A percentile compares a stretch with the other conserved stretches of the same genome.
Conservation (phyloP, 768 basidiomycete genomes). For the Agaricus blazei region DNA sequence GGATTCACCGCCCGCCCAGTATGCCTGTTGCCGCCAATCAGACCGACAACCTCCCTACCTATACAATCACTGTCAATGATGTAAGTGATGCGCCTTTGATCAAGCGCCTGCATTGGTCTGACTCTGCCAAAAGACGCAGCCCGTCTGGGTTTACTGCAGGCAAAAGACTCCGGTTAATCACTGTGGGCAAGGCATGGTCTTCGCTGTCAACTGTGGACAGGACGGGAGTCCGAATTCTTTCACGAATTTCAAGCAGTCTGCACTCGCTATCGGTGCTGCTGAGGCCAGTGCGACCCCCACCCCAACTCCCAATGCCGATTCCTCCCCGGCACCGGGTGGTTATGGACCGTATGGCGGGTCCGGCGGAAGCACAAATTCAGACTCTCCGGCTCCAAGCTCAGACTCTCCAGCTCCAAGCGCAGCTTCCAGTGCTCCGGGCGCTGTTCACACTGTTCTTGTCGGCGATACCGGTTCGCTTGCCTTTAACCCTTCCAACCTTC, state of each 20-base stretch:
- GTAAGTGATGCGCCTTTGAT: slow-evolving; percentile 19
- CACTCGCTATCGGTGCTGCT: slow-evolving; percentile 48
- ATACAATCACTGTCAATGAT: slow-evolving; percentile 45
- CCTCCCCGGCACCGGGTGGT: slow-evolving; percentile 15
- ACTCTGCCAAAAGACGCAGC: slow-evolving; percentile 35
- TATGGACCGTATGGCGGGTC: slow-evolving; percentile 39
- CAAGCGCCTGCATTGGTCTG: background rate
- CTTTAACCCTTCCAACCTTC: slow-evolving; percentile 46
- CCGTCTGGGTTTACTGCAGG: slow-evolving; percentile 56
- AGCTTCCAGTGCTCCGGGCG: slow-evolving; percentile 31
- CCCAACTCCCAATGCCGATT: slow-evolving; percentile 16
- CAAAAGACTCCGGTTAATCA: slow-evolving; percentile 51
- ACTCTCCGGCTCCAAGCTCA: slow-evolving; percentile 51
- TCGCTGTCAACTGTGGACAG: slow-evolving; percentile 56
- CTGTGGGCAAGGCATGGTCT: slow-evolving; percentile 64
- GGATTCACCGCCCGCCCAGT: slow-evolving; percentile 23
- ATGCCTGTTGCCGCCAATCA: slow-evolving; percentile 48
- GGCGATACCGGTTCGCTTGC: slow-evolving; percentile 43
- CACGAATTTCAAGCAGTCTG: slow-evolving; percentile 52
- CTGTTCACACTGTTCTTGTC: slow-evolving; percentile 49
- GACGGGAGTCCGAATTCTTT: slow-evolving; percentile 56
- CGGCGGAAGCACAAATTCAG: slow-evolving; percentile 40
- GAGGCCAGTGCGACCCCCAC: slow-evolving; percentile 36
- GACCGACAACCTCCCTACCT: slow-evolving; percentile 44
- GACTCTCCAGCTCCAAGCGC: slow-evolving; percentile 48